phyloP scores from a whole-genome alignment of 805 yeast species.

The Teunomyces pallodes region DNA sequence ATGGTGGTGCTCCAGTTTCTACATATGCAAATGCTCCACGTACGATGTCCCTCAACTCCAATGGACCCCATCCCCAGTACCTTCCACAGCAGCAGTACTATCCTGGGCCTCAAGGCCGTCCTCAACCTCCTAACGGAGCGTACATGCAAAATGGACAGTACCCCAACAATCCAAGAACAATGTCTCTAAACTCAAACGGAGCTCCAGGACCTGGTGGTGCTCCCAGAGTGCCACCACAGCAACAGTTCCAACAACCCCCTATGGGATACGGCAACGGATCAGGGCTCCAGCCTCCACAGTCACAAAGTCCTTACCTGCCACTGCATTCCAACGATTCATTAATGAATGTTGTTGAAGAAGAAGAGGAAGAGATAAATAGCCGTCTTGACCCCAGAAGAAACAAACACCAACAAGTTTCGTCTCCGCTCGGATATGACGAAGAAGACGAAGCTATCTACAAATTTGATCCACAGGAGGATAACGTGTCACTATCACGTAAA shows the following conservation, averaged over 20 bases:
- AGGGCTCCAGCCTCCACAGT: not conserved
- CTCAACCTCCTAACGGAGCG: slow-evolving; percentile 4
- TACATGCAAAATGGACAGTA: slow-evolving; percentile 1
- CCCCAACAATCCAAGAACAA: slow-evolving; percentile 2
- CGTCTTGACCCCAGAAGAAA: slow-evolving; percentile 3
- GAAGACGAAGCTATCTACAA: slow-evolving; percentile 28
- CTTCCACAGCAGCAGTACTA: slow-evolving; percentile 5
- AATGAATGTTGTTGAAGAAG: slow-evolving; percentile 35
- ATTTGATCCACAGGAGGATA: slow-evolving; percentile 27
- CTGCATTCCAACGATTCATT: slow-evolving; percentile 28
- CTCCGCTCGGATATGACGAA: slow-evolving; percentile 9
- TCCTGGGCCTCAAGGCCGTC: slow-evolving; percentile 6
- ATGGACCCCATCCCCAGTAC: slow-evolving; percentile 9
- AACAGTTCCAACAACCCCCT: slow-evolving; percentile 2
- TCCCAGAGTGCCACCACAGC: not conserved
- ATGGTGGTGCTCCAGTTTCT: not conserved
- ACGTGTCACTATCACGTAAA: slow-evolving; percentile 32
- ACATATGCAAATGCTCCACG: slow-evolving; percentile 17
- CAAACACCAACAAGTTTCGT: not conserved
- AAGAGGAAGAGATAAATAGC: slow-evolving; percentile 22
- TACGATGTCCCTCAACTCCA: slow-evolving; percentile 25
- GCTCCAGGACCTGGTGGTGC: not conserved
- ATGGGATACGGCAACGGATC: not conserved
- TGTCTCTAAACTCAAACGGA: not conserved
- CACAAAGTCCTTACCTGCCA: slow-evolving; percentile 1